A percentile compares a stretch with the other conserved stretches of the same genome.
phyloP scores from a whole-genome alignment of 2,329 filamentous ascomycete species.

The Nemania abortiva region DNA sequence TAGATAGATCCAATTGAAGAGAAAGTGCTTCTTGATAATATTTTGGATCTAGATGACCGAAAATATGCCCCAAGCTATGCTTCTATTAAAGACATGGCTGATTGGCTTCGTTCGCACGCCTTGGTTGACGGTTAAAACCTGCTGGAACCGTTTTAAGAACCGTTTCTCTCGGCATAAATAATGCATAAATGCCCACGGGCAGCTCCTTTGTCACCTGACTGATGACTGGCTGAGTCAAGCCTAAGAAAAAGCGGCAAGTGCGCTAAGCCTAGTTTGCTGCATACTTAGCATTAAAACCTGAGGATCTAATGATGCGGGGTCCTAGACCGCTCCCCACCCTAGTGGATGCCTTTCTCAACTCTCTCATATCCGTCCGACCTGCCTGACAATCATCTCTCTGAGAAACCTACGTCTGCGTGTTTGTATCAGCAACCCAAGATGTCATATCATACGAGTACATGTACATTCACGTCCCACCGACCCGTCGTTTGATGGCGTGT shows the following conservation, averaged over 20 bases:
- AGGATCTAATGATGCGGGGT: constrained; percentile 23
- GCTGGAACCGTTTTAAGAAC: constrained; percentile 2
- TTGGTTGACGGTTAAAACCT: constrained; percentile 5
- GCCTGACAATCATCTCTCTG: not conserved
- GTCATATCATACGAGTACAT: constrained; percentile 23
- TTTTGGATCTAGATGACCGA: no score
- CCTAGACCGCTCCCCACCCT: not conserved
- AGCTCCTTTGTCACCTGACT: not conserved
- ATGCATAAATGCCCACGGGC: constrained; percentile 6
- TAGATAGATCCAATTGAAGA: not conserved
- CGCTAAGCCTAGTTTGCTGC: no score
- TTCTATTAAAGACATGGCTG: no score
- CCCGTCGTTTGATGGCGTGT: constrained; percentile 8
- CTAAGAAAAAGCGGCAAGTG: no score
- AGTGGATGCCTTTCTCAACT: not conserved
- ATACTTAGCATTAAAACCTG: not conserved
- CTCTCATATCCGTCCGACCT: not conserved
- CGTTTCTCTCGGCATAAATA: constrained; percentile 1
- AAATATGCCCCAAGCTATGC: no score
- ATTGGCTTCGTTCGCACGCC: constrained; percentile 2
- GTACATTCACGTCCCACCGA: constrained; percentile 13
- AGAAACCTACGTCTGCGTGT: not conserved
- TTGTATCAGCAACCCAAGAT: not conserved
- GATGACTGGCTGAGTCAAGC: no score
- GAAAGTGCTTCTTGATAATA: no score